Conservation (phyloP, 1,139 yeast genomes). For the Yarrowia galli region DNA sequence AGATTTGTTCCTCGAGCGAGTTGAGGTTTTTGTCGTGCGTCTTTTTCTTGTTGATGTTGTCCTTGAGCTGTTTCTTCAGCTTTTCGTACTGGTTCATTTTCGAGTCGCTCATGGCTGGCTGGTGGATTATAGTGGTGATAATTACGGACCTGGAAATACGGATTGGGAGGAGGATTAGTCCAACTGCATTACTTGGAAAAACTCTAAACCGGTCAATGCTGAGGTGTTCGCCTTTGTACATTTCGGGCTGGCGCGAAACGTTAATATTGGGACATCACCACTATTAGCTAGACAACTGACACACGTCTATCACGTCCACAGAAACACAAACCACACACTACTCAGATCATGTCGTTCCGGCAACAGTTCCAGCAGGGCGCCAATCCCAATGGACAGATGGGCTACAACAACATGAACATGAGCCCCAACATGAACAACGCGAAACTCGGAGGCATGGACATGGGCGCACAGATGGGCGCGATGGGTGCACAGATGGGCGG, state of each 20-base stretch:
- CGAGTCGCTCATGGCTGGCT: slow-evolving; percentile 38
- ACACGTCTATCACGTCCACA: slow-evolving; percentile 25
- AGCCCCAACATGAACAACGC: slow-evolving; percentile 35
- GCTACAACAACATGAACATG: slow-evolving; percentile 36
- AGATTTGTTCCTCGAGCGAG: slow-evolving; percentile 77
- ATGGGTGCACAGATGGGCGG: slow-evolving; percentile 10
- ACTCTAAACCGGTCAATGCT: background rate
- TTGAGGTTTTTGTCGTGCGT: slow-evolving; percentile 66
- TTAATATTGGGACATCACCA: slow-evolving; percentile 18
- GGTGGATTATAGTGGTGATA: background rate
- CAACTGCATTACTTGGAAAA: background rate
- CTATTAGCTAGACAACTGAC: background rate
- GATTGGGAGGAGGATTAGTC: too few relatives aligned
- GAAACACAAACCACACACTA: background rate
- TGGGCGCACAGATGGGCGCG: slow-evolving; percentile 21
- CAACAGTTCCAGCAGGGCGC: slow-evolving; percentile 32
- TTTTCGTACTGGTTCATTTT: slow-evolving; percentile 65
- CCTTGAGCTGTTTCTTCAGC: slow-evolving; percentile 71
- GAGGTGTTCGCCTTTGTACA: slow-evolving; percentile 8
- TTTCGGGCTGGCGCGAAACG: slow-evolving; percentile 24
- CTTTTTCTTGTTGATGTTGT: slow-evolving; percentile 68
- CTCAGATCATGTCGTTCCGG: slow-evolving; percentile 27
- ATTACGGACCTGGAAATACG: background rate
- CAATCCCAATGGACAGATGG: slow-evolving; percentile 35
- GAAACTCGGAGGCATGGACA: slow-evolving; percentile 27